Evolutionary conservation across 2,329 filamentous ascomycete genomes (phyloP), one percentile per base, ranked within the genome.

Genomic region (Huntiella savannae): DNA sequence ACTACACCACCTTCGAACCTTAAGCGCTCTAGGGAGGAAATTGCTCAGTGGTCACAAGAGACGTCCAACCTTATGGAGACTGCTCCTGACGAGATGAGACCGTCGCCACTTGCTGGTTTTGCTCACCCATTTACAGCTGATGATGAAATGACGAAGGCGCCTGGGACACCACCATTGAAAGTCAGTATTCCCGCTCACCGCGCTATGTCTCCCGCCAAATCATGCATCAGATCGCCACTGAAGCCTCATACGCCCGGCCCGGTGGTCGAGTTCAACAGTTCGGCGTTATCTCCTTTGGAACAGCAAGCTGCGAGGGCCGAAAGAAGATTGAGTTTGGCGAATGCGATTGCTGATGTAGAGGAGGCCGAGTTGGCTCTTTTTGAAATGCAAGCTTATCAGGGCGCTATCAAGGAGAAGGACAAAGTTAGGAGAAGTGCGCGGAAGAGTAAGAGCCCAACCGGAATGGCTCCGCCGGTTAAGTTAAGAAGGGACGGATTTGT

Each of bases 211-310:
- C 72, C 73, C 0, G 62, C 58, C 6, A 77, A 76, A 54, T 76
- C 73, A 1, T 70, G 65, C 52, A 58, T 77, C 17, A 66, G 73
- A 13, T 73, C 72, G 3, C 70, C 71, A 0, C 55, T 72, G 13
- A 77, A 76, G 53, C 66, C 69, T 3, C 72, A 66, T 50, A 75
- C 70, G 2, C 70, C 70, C 1, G 73, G 73, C 4, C 66, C 70
- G 0, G 68, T 75, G 1, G 73, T 77, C 11, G 70, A 73, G 48
- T 76, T 75, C 52, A 68, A 67, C 0, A 68, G 65, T 56, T 69
- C 62, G 55, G 65, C 66, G 1, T 56, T 68, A 5, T 68, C 67
- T 3, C 67, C 68, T 1, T 53, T 62, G 1, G 61, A 64, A 7
- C 64, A 69, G 51, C 62, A 60, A 34, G 12, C 19, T 15, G 2